These are phyloP conservation scores for Beta lomatogona DNA, from an alignment of 179 eudicot genomes.

Conservation along the genomic window DNA sequence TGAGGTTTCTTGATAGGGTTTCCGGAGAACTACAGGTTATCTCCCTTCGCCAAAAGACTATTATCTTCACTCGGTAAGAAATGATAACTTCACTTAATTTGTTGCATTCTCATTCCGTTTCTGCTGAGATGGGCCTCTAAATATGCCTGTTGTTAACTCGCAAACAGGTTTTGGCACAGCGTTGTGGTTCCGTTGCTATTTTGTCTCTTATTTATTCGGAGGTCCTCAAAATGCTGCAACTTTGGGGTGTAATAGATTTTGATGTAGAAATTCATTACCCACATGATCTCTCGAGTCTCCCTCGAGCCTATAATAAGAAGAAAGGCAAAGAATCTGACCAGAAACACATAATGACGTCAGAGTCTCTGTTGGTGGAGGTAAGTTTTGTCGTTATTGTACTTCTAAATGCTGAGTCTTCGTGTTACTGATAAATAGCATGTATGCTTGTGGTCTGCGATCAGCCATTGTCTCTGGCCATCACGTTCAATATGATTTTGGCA, in stretches of 20 bases:
- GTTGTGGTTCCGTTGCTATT: conserved; percentile 74
- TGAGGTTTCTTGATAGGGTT: conserved; percentile 54
- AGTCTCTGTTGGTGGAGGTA: conserved; percentile 75
- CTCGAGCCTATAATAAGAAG: conserved; percentile 76
- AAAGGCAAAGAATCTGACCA: conserved; percentile 73
- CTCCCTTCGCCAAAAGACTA: conserved; percentile 61
- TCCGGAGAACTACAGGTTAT: conserved; percentile 57
- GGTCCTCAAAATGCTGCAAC: conserved; percentile 72
- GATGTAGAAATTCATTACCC: conserved; percentile 86
- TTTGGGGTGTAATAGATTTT: conserved; percentile 69
- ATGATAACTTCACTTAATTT: neutral
- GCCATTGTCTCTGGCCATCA: neutral
- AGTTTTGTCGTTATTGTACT: conserved; percentile 6
- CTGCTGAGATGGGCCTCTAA: conserved; percentile 3
- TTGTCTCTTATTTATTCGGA: conserved; percentile 79
- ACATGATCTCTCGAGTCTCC: conserved; percentile 60
- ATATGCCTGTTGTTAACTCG: conserved; percentile 1
- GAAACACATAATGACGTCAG: conserved; percentile 69
- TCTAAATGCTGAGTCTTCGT: neutral
- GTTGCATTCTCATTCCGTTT: neutral
- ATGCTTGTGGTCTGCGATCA: neutral
- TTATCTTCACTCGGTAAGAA: conserved; percentile 87
- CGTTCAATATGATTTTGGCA: neutral
- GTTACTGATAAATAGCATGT: conserved; percentile 27
- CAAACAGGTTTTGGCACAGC: conserved; percentile 79